phyloP scores from a whole-genome alignment of 2,329 filamentous ascomycete species.

The Fusarium miscanthi region DNA sequence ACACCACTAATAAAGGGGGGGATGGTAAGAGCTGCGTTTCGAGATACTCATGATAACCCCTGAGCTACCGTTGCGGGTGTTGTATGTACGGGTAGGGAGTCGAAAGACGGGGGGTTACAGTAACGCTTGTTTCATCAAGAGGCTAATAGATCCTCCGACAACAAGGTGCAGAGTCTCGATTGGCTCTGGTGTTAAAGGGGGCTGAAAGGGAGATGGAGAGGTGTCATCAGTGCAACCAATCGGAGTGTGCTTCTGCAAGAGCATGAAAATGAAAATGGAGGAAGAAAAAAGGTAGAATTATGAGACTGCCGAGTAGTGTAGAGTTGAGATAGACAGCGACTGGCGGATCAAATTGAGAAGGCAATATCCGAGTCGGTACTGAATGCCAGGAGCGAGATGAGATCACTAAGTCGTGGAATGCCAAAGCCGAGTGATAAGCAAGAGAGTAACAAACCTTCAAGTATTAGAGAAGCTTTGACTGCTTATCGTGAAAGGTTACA shows the following conservation, averaged over 20 bases:
- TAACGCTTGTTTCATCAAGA: constrained; percentile 45
- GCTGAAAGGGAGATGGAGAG: constrained; percentile 13
- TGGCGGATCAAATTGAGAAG: neutral
- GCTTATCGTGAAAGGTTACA: neutral
- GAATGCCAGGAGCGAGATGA: neutral
- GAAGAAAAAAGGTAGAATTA: neutral
- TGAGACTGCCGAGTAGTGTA: neutral
- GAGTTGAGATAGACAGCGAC: neutral
- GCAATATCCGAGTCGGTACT: neutral
- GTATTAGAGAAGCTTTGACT: neutral
- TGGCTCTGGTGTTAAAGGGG: constrained; percentile 25
- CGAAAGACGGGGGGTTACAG: constrained; percentile 22
- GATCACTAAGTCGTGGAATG: neutral
- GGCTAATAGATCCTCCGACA: constrained; percentile 41
- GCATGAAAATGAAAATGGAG: constrained; percentile 4
- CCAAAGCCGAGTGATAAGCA: neutral
- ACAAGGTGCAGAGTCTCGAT: constrained; percentile 29
- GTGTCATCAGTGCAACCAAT: constrained; percentile 33
- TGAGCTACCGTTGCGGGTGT: constrained; percentile 29
- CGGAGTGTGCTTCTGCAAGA: neutral
- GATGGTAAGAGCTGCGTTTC: constrained; percentile 26
- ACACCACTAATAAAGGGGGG: constrained; percentile 1
- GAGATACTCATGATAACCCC: constrained; percentile 16
- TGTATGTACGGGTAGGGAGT: constrained; percentile 38
- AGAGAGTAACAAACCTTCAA: neutral